A percentile compares a stretch with the other conserved stretches of the same genome.
Conservation (phyloP, 768 basidiomycete genomes). For the Brasilioporus rufonigricans region DNA sequence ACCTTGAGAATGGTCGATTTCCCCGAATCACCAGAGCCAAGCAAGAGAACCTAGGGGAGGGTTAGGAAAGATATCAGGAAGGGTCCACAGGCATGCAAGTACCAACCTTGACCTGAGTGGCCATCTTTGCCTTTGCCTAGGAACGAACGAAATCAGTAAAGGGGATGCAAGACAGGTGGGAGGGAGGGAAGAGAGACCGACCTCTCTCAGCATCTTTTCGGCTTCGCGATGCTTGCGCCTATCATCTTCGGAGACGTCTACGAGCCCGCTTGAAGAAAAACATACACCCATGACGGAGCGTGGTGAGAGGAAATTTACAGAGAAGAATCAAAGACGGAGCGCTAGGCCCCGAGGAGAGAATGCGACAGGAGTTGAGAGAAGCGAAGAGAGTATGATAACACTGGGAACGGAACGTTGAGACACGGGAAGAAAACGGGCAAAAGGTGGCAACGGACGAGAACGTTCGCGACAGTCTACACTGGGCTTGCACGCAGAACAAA, state of each 20-base stretch:
- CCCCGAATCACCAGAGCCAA: conserved; percentile 92
- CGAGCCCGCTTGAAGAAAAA: conserved; percentile 55
- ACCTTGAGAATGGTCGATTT: conserved; percentile 93
- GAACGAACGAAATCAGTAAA: not conserved
- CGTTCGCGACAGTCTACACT: not conserved
- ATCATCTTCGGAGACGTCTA: conserved; percentile 69
- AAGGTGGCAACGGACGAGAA: too few relatives aligned
- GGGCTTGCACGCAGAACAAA: conserved; percentile 19
- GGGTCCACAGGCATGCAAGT: too few relatives aligned
- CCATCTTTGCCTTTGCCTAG: conserved; percentile 73
- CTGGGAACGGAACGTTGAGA: too few relatives aligned
- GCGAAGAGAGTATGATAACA: not conserved
- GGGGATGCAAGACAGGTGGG: not conserved
- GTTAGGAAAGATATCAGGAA: not conserved
- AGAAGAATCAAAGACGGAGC: conserved; percentile 8
- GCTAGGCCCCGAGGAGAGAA: conserved; percentile 9
- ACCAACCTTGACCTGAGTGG: conserved; percentile 70
- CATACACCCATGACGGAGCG: conserved; percentile 67
- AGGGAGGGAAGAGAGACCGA: conserved; percentile 32
- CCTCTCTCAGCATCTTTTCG: conserved; percentile 78
- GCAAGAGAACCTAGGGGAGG: conserved; percentile 64
- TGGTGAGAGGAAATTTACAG: conserved; percentile 5
- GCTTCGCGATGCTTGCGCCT: conserved; percentile 62
- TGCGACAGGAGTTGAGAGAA: not conserved
- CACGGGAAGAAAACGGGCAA: not conserved